These are phyloP conservation scores for Phytophthora foliorum DNA, from an alignment of 352 stramenopile genomes.

Conservation along the genomic window DNA sequence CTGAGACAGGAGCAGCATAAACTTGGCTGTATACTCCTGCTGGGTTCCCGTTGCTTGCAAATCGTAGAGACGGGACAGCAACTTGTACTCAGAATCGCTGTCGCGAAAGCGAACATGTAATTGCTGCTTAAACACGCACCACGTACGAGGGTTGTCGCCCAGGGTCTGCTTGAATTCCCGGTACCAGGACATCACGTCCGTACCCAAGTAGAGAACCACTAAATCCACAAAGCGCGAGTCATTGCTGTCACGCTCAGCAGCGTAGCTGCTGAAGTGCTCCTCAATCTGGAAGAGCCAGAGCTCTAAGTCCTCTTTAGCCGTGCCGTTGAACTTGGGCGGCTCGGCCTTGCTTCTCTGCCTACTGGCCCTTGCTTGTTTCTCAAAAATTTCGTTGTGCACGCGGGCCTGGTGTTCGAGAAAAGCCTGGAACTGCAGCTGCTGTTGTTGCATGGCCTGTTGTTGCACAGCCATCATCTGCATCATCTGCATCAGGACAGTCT, in stretches of 20 bases:
- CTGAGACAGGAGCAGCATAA: slow-evolving; percentile 16
- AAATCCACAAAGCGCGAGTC: slow-evolving; percentile 15
- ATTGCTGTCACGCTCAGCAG: not conserved
- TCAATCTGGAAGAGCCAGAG: slow-evolving; percentile 26
- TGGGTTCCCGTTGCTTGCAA: slow-evolving; percentile 2
- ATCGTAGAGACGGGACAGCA: slow-evolving; percentile 6
- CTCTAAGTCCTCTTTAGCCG: slow-evolving; percentile 18
- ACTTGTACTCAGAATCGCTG: slow-evolving; percentile 18
- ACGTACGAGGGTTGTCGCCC: slow-evolving; percentile 4
- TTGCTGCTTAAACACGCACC: slow-evolving; percentile 15
- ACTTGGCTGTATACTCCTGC: slow-evolving; percentile 21
- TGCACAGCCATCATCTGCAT: slow-evolving; percentile 24
- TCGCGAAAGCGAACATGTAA: not conserved
- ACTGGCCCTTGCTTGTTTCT: slow-evolving; percentile 16
- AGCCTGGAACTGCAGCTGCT: slow-evolving; percentile 12
- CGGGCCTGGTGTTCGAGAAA: slow-evolving; percentile 15
- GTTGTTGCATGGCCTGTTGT: slow-evolving; percentile 16
- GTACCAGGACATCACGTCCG: slow-evolving; percentile 16
- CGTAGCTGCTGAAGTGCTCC: slow-evolving; percentile 23
- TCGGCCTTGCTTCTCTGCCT: slow-evolving; percentile 17
- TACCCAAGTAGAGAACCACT: slow-evolving; percentile 10
- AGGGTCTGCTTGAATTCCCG: slow-evolving; percentile 8
- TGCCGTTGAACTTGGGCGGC: slow-evolving; percentile 21
- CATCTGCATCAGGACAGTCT: slow-evolving; percentile 3
- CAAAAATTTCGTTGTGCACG: slow-evolving; percentile 5